Evolutionary conservation across 495 filamentous ascomycete species (phyloP).

Genomic region (Lentithecium fluviatile): DNA sequence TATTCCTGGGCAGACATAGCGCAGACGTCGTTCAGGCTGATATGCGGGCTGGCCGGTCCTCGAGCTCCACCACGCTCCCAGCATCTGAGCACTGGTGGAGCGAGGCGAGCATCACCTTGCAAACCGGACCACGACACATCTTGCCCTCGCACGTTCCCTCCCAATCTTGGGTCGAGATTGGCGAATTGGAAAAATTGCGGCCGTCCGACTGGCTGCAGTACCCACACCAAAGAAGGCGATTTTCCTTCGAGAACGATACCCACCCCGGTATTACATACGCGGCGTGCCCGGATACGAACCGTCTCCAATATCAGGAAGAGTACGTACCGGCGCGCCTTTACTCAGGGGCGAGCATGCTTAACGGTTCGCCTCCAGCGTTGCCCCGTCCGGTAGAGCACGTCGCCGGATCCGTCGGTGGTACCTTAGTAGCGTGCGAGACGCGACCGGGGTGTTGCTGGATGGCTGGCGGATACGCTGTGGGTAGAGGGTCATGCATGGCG

Average conservation of each 20-base stretch:
- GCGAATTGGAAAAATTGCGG: not conserved
- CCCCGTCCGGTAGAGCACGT: slow-evolving; percentile 10
- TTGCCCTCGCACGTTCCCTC: no score
- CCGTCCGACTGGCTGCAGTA: no score
- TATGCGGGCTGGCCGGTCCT: slow-evolving; percentile 25
- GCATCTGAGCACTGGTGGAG: not conserved
- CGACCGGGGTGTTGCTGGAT: slow-evolving; percentile 15
- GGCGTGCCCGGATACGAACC: slow-evolving; percentile 10
- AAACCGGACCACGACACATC: no score
- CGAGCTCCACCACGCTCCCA: not conserved
- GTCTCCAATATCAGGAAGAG: not conserved
- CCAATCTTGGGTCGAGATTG: not conserved
- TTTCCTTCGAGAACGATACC: slow-evolving; percentile 3
- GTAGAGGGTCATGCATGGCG: slow-evolving; percentile 23
- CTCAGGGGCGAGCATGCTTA: slow-evolving; percentile 18
- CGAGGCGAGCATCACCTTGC: not conserved
- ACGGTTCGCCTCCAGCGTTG: slow-evolving; percentile 26
- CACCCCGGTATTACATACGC: slow-evolving; percentile 15
- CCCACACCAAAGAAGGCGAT: no score
- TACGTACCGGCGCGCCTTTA: slow-evolving; percentile 2
- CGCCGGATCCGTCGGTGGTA: slow-evolving; percentile 19
- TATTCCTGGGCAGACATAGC: slow-evolving; percentile 20
- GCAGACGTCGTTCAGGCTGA: slow-evolving; percentile 35
- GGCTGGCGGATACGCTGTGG: not conserved
- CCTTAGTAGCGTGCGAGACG: slow-evolving; percentile 10